Evolutionary conservation across 352 stramenopile species (phyloP).

Genomic region (Hyaloperonospora arabidopsidis): DNA sequence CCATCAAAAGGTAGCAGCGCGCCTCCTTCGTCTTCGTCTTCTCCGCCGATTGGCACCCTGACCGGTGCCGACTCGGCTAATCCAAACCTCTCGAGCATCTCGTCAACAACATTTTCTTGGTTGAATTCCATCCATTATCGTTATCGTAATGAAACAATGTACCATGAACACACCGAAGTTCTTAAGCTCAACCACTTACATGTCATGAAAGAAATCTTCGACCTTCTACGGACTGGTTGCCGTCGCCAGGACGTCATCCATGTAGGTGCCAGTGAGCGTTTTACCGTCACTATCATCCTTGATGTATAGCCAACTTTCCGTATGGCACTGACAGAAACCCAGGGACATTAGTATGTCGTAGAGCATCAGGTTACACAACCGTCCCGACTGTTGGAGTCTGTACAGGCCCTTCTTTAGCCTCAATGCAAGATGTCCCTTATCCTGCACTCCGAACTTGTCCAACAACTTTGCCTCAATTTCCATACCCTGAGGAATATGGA

Average conservation of each 20-base stretch:
- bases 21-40: background rate
- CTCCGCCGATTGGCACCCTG: too few relatives aligned
- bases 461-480: too few relatives aligned
- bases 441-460: too few relatives aligned
- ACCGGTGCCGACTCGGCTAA: background rate
- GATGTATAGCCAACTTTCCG: background rate
- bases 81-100: background rate
- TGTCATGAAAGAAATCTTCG: constrained; percentile 5
- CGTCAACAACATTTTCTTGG: constrained; percentile 1
- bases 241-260: constrained; percentile 24
- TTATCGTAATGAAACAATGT: constrained; percentile 5
- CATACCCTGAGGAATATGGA: too few relatives aligned
- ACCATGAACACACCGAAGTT: constrained; percentile 6
- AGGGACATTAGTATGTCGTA: constrained; percentile 2
- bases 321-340: constrained; percentile 13
- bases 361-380: constrained; percentile 4
- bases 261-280: constrained; percentile 6
- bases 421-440: too few relatives aligned
- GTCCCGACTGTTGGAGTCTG: too few relatives aligned
- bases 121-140: background rate
- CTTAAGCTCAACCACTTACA: constrained; percentile 12
- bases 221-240: constrained; percentile 1
- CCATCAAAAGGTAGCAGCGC: constrained; percentile 1
- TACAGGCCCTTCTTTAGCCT: too few relatives aligned
- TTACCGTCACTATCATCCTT: background rate